Evolutionary conservation across 805 yeast species (phyloP).

Genomic region (Schwanniomyces pseudopolymorphus): DNA sequence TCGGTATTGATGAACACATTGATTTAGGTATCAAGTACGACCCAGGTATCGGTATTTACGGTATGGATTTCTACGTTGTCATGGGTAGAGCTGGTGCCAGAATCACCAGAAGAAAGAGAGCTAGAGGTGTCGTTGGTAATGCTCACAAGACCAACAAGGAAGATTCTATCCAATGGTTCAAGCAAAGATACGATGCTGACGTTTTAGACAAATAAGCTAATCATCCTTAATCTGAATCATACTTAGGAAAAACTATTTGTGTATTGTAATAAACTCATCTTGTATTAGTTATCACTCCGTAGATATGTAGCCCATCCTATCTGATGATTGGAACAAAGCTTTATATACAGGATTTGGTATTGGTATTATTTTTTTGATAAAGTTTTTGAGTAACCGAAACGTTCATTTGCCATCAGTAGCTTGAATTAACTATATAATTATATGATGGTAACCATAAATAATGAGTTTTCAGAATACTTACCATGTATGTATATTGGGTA

Average conservation of each 20-base stretch:
- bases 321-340: too few species aligned
- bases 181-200: constrained; percentile 99
- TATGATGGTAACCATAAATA: constrained; percentile 13
- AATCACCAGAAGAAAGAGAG: constrained; percentile 98
- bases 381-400: neutral
- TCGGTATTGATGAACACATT: constrained; percentile 99
- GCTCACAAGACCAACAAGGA: constrained; percentile 88
- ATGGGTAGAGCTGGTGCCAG: constrained; percentile 99
- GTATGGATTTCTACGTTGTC: constrained; percentile 99
- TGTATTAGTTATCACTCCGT: neutral
- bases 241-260: constrained; percentile 6
- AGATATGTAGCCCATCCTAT: too few species aligned
- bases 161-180: constrained; percentile 98
- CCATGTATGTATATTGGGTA: constrained; percentile 31
- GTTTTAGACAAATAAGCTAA: constrained; percentile 74
- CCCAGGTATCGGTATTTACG: constrained; percentile 99
- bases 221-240: constrained; percentile 8
- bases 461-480: constrained; percentile 37
- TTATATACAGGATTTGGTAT: too few species aligned
- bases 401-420: neutral
- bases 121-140: constrained; percentile 85
- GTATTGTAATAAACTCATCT: constrained; percentile 5
- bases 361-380: neutral
- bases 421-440: neutral
- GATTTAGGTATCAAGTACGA: constrained; percentile 99